These are phyloP conservation scores for Fibroporia radiculosa DNA, from an alignment of 768 basidiomycete species.

Conservation along the genomic window DNA sequence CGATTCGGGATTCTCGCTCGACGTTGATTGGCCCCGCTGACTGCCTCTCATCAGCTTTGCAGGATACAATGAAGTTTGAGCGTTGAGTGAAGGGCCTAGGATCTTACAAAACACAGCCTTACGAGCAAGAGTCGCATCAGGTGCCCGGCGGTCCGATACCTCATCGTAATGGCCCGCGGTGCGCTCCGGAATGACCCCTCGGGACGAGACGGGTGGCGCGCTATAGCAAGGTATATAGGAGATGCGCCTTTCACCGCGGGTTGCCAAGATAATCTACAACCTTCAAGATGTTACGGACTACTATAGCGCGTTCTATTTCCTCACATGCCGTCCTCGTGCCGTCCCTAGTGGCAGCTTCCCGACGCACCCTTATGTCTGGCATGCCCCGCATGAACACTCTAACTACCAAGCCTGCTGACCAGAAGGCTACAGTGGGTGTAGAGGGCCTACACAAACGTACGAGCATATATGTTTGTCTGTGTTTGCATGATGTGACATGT, in stretches of 20 bases:
- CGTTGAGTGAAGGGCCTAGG: neutral
- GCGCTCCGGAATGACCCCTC: constrained; percentile 14
- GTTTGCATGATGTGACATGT: neutral
- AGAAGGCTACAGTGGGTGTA: constrained; percentile 17
- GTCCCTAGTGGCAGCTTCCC: constrained; percentile 3
- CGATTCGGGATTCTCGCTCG: no score
- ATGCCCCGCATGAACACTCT: neutral
- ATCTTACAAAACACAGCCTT: neutral
- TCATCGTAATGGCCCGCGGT: constrained; percentile 6
- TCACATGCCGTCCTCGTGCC: constrained; percentile 6
- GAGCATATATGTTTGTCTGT: no score
- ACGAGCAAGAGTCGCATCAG: neutral
- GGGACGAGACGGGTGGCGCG: constrained; percentile 14
- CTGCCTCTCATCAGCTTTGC: neutral
- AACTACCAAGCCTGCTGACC: neutral
- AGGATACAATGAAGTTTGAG: neutral
- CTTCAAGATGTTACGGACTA: constrained; percentile 2
- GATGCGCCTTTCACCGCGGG: neutral
- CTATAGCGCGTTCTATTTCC: constrained; percentile 1
- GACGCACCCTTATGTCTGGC: constrained; percentile 1
- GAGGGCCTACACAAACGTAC: constrained; percentile 31
- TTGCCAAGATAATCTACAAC: neutral
- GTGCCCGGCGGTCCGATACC: neutral
- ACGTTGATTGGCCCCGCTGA: constrained; percentile 2
- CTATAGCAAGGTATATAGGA: constrained; percentile 11